Evolutionary conservation across 129 eudicot genomes (phyloP).

Genomic region (Heracleum sosnowskyi): DNA sequence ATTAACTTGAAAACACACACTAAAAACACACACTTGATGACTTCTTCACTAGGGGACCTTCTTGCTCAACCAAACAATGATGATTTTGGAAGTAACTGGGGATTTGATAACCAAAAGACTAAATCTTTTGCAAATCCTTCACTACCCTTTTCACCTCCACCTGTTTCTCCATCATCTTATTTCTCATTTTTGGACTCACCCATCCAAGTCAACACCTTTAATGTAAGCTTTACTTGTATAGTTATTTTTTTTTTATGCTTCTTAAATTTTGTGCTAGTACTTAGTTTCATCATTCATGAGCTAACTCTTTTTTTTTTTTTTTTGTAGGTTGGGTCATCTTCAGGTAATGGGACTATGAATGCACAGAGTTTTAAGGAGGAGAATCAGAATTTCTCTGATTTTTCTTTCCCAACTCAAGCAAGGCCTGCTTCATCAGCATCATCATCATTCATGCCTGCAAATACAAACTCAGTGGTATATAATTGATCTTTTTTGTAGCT

Average conservation of each 20-base stretch:
- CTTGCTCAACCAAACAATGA: conserved; percentile 7
- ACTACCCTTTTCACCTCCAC: conserved; percentile 24
- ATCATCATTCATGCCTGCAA: conserved; percentile 13
- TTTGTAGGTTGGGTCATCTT: conserved; percentile 34
- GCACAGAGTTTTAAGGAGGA: conserved; percentile 18
- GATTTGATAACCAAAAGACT: conserved; percentile 2
- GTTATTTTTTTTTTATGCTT: neutral
- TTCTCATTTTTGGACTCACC: conserved; percentile 46
- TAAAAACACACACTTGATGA: conserved; percentile 3
- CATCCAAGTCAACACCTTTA: conserved; percentile 16
- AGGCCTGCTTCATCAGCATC: conserved; percentile 19
- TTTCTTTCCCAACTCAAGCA: conserved; percentile 35
- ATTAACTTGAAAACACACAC: neutral
- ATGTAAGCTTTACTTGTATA: conserved; percentile 9
- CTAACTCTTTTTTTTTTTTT: neutral
- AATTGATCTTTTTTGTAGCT: neutral
- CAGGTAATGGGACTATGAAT: conserved; percentile 29
- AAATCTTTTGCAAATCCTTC: conserved; percentile 38
- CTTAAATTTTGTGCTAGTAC: neutral
- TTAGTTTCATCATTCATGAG: neutral
- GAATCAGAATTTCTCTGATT: conserved; percentile 23
- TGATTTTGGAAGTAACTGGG: conserved; percentile 12
- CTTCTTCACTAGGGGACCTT: conserved; percentile 12
- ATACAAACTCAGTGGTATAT: conserved; percentile 18
- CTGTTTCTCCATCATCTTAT: conserved; percentile 36